Conservation (phyloP, 2,329 filamentous ascomycete species). For the Monascus ruber region DNA sequence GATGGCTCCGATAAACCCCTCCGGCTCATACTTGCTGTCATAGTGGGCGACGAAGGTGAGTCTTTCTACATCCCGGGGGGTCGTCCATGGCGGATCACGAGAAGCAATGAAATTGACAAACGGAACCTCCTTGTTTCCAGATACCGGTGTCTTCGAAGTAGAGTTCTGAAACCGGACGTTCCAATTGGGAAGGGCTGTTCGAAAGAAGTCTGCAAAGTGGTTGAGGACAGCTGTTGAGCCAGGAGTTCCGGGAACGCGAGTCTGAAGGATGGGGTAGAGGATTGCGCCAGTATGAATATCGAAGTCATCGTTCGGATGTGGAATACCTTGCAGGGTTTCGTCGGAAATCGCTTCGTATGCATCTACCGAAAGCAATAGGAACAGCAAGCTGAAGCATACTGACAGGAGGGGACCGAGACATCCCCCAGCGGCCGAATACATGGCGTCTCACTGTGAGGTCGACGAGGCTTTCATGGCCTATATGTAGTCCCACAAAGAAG, state of each 20-base stretch:
- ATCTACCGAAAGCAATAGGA: conserved; percentile 12
- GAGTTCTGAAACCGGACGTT: conserved; percentile 75
- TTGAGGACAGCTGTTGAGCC: conserved; percentile 61
- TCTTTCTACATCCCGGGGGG: conserved; percentile 61
- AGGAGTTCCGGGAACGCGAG: conserved; percentile 77
- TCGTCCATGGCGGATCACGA: conserved; percentile 75
- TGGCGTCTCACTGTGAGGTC: neutral
- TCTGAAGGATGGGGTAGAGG: conserved; percentile 73
- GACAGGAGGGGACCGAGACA: conserved; percentile 12
- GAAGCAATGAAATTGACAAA: conserved; percentile 81
- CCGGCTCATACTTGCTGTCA: conserved; percentile 68
- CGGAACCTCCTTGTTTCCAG: conserved; percentile 58
- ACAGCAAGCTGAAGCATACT: conserved; percentile 14
- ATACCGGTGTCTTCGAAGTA: conserved; percentile 69
- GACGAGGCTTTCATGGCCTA: too few species aligned
- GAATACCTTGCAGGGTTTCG: conserved; percentile 58
- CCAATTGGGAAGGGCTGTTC: conserved; percentile 64
- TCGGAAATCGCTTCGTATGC: conserved; percentile 60
- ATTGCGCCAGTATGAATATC: conserved; percentile 65
- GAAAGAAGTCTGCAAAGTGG: conserved; percentile 80
- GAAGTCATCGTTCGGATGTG: conserved; percentile 63
- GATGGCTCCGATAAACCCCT: conserved; percentile 84
- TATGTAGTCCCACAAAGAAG: too few species aligned
- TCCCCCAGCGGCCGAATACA: conserved; percentile 13
- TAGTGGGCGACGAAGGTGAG: conserved; percentile 90